Evolutionary conservation across 495 filamentous ascomycete species (phyloP), one percentile per base, ranked within the genome.

Genomic region (Talaromyces stipitatus): DNA sequence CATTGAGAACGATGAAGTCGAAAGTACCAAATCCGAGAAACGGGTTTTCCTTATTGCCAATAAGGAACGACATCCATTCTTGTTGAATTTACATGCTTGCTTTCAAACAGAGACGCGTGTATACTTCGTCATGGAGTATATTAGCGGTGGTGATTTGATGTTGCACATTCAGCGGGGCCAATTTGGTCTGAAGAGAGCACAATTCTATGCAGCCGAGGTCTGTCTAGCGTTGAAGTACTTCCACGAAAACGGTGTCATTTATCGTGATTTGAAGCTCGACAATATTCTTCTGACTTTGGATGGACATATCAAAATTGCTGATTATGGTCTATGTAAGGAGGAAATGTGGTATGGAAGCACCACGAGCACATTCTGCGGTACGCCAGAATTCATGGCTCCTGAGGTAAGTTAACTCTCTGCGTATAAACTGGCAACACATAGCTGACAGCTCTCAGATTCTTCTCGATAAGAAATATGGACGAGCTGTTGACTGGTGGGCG

Each of bases 401-500:
- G 94, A 99, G 81, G 91, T 95, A 81, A 66, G 81, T 72, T 32
- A 12, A 8, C 18, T 3, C 18, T 3, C 32, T 50, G 11, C 4
- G 5, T 30, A 4, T 18, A 43, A 32, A 4, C 22, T 46, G 16
- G 43, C 14, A 58, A 66, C 53, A 68, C 51, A 56, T 55, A 48
- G 60, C 58, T 72, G 56, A 69, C 50, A 20, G 5, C 52, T 8
- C 60, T 24, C 50, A 96, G 89, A 99, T 99, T 73, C 75, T 99
- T 9, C 81, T 99, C 56, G 94, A 99, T 71, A 97, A 97, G 79
- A 96, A 95, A 68, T 99, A 97, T 68, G 94, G 92, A 36, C 85
- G 94, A 51, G 92, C 94, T n/a, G 94, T 99, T 57, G 94, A 99
- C 70, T 99, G 94, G 94, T 99, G 94, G 94, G 94, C 94, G n/a